Evolutionary conservation across 345 rosid genomes (phyloP), one percentile per base, ranked within the genome.

Genomic region (Linum tenue): DNA sequence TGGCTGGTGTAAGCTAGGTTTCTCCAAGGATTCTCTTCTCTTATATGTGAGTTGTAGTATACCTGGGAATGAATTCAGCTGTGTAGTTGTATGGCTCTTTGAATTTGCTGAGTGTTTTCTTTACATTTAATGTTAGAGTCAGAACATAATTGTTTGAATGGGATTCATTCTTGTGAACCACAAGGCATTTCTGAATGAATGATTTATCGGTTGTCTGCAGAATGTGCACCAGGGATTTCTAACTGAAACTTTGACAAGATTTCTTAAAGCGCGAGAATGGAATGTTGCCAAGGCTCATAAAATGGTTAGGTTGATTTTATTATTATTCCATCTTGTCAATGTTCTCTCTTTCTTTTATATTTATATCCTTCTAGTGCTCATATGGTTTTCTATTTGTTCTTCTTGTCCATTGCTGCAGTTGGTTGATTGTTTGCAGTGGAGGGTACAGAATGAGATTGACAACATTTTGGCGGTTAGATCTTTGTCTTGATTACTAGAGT

Each of bases 251-350:
- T 69, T 69, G 61, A 66, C 40, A 31, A 73, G 77, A 9, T 74
- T 74, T 67, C 73, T 74, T 31, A 74, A 69, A 57, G 77, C 77
- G 62, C 56, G 77, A 62, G 77, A 74, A 10, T 58, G 73, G 68
- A 74, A 74, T 69, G 73, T 69, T 39, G 48, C 64, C 7, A 74
- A 66, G 73, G 77, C 77, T 57, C 64, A 74, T 41, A 69, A 74
- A 62, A 74, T 74, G 77, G 77, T 74, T 57, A 60, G 73, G 15
- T 58, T 39, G 31, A 22, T 22, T 22, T 22, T 22, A 22, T 22
- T 22, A 22, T 68, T 43, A 51, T 50, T 22, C 16, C 11, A 12
- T 73, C 12, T 12, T 38, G 22, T 17, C n/a, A 58, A 14, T 41
- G 63, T 3, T 8, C 12, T 39, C 22, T 4, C 44, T 41, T 41